A percentile compares a stretch with the other conserved stretches of the same genome.
These are phyloP conservation scores for Vicia sativa DNA, from an alignment of 306 rosid species.

Conservation along the genomic window DNA sequence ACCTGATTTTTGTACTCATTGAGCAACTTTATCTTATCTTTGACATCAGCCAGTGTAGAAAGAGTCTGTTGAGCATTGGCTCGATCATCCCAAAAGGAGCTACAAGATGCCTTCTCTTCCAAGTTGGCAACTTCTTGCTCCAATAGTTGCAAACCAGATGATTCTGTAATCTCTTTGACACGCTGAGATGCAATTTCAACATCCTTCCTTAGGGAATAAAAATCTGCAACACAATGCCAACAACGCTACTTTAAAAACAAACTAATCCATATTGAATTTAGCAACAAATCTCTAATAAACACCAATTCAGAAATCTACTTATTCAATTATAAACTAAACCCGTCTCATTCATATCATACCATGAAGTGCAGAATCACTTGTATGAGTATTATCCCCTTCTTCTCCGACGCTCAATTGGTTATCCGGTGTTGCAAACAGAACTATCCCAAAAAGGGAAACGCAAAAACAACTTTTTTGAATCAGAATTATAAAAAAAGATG, in stretches of 20 bases:
- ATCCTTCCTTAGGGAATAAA: conserved; percentile 74
- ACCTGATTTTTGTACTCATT: conserved; percentile 79
- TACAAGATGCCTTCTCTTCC: conserved; percentile 74
- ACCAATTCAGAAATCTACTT: conserved; percentile 6
- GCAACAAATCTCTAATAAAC: conserved; percentile 8
- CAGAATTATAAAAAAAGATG: neutral
- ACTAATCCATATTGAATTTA: conserved; percentile 27
- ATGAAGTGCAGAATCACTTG: conserved; percentile 80
- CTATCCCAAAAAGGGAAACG: conserved; percentile 45
- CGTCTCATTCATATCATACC: conserved; percentile 44
- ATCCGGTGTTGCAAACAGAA: conserved; percentile 63
- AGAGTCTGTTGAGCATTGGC: conserved; percentile 83
- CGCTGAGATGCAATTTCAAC: conserved; percentile 69
- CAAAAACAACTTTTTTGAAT: neutral
- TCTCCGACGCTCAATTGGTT: conserved; percentile 57
- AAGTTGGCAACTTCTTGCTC: conserved; percentile 67
- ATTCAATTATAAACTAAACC: conserved; percentile 1
- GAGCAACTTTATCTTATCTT: conserved; percentile 80
- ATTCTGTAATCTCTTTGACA: conserved; percentile 73
- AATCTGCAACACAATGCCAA: conserved; percentile 59
- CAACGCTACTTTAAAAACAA: conserved; percentile 8
- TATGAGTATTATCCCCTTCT: conserved; percentile 49
- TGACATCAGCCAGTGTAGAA: conserved; percentile 68
- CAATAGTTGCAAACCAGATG: conserved; percentile 63
- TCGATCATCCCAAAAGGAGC: conserved; percentile 83